Conservation (phyloP, 495 filamentous ascomycete genomes). For the Poronia punctata region DNA sequence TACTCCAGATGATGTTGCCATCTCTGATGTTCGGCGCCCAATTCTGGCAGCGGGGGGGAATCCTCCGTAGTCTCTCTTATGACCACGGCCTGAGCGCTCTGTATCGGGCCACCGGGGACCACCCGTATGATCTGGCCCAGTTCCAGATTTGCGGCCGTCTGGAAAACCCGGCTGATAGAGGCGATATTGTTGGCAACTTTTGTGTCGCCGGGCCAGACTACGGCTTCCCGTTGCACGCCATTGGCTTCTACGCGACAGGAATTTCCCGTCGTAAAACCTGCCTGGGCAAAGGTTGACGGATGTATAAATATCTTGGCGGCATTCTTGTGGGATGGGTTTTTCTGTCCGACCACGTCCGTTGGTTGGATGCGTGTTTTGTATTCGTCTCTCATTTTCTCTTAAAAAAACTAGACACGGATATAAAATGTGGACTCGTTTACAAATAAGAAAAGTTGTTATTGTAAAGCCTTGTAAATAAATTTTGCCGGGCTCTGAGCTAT, state of each 20-base stretch:
- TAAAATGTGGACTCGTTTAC: too few relatives aligned
- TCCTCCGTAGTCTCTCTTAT: slow-evolving; percentile 21
- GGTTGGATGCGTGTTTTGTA: slow-evolving; percentile 27
- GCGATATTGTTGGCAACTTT: slow-evolving; percentile 27
- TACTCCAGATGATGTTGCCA: slow-evolving; percentile 62
- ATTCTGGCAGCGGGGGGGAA: slow-evolving; percentile 12
- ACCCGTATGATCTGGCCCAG: slow-evolving; percentile 22
- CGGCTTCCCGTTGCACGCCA: slow-evolving; percentile 13
- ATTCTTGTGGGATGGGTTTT: slow-evolving; percentile 24
- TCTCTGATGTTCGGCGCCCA: slow-evolving; percentile 37
- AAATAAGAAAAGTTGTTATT: too few relatives aligned
- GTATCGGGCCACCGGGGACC: slow-evolving; percentile 17
- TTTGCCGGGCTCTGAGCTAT: too few relatives aligned
- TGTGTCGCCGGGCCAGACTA: slow-evolving; percentile 24
- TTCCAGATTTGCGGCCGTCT: slow-evolving; percentile 17
- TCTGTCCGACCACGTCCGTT: slow-evolving; percentile 21
- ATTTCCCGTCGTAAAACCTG: slow-evolving; percentile 18
- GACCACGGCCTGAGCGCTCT: slow-evolving; percentile 18
- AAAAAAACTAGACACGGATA: background rate
- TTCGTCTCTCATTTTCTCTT: slow-evolving; percentile 13
- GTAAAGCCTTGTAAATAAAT: too few relatives aligned
- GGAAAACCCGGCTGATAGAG: slow-evolving; percentile 23
- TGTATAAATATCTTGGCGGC: slow-evolving; percentile 27
- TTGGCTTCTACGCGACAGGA: slow-evolving; percentile 20
- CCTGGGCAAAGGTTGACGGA: slow-evolving; percentile 21